These are phyloP conservation scores for Kluyveromyces aestuarii DNA, from an alignment of 805 yeast species.

Conservation along the genomic window DNA sequence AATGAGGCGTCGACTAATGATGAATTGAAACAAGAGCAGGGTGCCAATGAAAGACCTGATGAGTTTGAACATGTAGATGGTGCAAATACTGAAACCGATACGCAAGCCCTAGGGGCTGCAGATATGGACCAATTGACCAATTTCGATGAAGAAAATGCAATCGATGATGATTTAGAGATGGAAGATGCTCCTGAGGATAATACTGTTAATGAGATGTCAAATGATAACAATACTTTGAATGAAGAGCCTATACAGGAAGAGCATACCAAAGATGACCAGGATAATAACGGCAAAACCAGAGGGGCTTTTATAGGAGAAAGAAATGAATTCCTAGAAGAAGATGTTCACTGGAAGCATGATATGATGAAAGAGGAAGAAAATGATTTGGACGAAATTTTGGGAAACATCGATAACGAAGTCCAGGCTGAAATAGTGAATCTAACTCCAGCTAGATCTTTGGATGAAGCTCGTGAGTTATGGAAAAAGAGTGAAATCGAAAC, in stretches of 20 bases:
- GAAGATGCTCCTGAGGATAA: constrained; percentile 28
- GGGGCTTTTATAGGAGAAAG: constrained; percentile 46
- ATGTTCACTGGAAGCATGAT: constrained; percentile 19
- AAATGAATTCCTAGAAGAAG: constrained; percentile 21
- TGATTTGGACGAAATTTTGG: constrained; percentile 25
- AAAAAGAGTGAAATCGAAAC: constrained; percentile 74
- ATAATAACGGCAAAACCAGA: constrained; percentile 36
- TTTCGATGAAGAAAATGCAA: constrained; percentile 72
- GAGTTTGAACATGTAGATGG: constrained; percentile 81
- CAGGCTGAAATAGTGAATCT: constrained; percentile 19
- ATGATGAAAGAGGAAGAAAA: constrained; percentile 20
- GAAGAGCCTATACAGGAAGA: constrained; percentile 22
- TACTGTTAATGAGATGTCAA: constrained; percentile 26
- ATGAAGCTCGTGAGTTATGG: constrained; percentile 76
- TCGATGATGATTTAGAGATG: constrained; percentile 56
- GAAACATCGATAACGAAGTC: constrained; percentile 27
- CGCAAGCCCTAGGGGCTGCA: constrained; percentile 92
- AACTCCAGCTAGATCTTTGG: constrained; percentile 42
- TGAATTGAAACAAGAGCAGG: constrained; percentile 38
- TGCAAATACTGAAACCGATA: constrained; percentile 65
- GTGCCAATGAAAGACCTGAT: constrained; percentile 64
- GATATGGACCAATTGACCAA: constrained; percentile 68
- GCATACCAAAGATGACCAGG: constrained; percentile 19
- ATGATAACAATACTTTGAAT: constrained; percentile 20
- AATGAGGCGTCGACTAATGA: constrained; percentile 53